Percentiles rank a stretch among this genome's conserved stretches.
phyloP scores from a whole-genome alignment of 768 basidiomycete species.

The Rhizopogon rudus region DNA sequence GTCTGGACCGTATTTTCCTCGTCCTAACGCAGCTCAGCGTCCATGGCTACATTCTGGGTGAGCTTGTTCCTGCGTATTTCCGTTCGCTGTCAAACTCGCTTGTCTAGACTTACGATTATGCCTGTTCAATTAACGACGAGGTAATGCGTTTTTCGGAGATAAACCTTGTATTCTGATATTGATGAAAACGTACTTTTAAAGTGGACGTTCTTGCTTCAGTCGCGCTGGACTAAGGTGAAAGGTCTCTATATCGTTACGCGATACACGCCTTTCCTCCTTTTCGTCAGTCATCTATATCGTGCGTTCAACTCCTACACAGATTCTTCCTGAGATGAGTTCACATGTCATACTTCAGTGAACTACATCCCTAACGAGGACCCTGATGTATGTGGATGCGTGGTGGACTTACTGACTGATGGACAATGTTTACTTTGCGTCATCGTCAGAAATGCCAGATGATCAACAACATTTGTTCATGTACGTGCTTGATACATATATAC shows the following conservation, averaged over 20 bases:
- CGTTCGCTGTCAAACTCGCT: too few species aligned
- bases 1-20: too few species aligned
- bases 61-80: too few species aligned
- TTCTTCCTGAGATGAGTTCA: background rate
- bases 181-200: background rate
- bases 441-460: background rate
- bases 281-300: background rate
- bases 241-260: background rate
- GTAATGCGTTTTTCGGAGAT: too few species aligned
- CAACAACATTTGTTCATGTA: background rate
- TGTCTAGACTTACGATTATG: too few species aligned
- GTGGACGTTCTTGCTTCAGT: background rate
- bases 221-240: background rate
- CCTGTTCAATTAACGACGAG: too few species aligned
- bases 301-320: background rate
- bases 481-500: background rate
- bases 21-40: too few species aligned
- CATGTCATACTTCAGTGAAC: background rate
- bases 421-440: background rate
- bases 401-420: background rate
- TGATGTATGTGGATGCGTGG: background rate
- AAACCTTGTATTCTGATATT: too few species aligned
- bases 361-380: background rate
- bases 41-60: too few species aligned
- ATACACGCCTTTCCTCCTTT: background rate